Evolutionary conservation across 1,284 basidiomycete species (phyloP), one percentile per base, ranked within the genome.

Genomic region (Rhodofomes roseus): DNA sequence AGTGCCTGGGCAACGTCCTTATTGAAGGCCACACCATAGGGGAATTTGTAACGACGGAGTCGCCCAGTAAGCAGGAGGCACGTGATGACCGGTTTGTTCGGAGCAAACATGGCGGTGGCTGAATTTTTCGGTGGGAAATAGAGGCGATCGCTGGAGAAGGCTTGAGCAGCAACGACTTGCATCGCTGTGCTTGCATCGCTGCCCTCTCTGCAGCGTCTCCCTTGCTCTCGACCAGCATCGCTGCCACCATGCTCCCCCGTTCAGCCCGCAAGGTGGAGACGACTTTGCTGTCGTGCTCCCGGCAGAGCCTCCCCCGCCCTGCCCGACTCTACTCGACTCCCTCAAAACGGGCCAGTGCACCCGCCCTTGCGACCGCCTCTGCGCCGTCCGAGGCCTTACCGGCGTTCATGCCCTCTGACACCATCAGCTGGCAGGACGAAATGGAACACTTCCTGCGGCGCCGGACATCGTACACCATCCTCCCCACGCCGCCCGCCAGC

Each of bases 291-390:
- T 81, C 81, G 73, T 87, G 72, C 72, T 77, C 87, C 68, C 79
- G 88, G 31, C 85, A 89, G 71, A 70, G 76, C 63, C 83, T 89
- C 62, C 86, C 85, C 41, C 81, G 86, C 48, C 86, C 87, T 57
- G 84, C 85, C 54, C 84, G 86, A 63, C 78, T 86, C 53, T 87
- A 85, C 70, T 85, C 86, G 8, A 79, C 84, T 2, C 82, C 85
- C 20, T 78, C 86, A 59, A 82, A 80, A 75, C 77, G 68, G 60
- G 72, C 71, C 52, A 77, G 78, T 68, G 81, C 85, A 2, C 83
- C 83, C 25, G 83, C 81, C 18, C 65, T 79, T 9, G 81, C 83
- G 5, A 73, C 79, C 2, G 73, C 76, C 9, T 73, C 77, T 51
- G 65, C 73, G 31, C 72, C 76, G 16, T 66, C 65, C 16, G 76